Evolutionary conservation across 805 yeast species (phyloP).

Genomic region (Schizosaccharomyces osmophilus): DNA sequence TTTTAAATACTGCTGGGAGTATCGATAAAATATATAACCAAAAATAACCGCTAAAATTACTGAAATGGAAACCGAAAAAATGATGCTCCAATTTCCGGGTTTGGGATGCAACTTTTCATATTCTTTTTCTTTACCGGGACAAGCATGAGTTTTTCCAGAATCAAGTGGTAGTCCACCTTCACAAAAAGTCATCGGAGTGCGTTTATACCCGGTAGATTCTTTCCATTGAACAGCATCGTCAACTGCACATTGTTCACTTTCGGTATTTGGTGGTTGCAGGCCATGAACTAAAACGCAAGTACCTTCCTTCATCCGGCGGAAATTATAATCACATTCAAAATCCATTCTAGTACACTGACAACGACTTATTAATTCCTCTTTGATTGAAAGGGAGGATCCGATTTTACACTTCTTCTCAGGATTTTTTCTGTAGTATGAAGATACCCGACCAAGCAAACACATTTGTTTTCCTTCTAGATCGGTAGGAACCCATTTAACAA

Average conservation of each 20-base stretch:
- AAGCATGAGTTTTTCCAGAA: slow-evolving; percentile 36
- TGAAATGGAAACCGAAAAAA: slow-evolving; percentile 34
- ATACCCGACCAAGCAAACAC: slow-evolving; percentile 52
- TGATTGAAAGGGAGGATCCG: slow-evolving; percentile 33
- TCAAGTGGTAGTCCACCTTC: slow-evolving; percentile 56
- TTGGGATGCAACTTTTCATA: slow-evolving; percentile 30
- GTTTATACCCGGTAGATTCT: slow-evolving; percentile 82
- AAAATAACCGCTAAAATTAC: slow-evolving; percentile 24
- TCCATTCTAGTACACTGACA: slow-evolving; percentile 74
- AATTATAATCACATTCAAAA: slow-evolving; percentile 85
- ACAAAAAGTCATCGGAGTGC: slow-evolving; percentile 66
- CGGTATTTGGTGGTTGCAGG: slow-evolving; percentile 32
- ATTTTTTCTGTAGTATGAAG: slow-evolving; percentile 32
- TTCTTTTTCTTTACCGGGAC: slow-evolving; percentile 67
- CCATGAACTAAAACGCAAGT: slow-evolving; percentile 72
- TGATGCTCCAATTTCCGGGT: slow-evolving; percentile 28
- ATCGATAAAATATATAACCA: slow-evolving; percentile 54
- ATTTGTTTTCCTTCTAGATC: slow-evolving; percentile 18
- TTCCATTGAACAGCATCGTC: slow-evolving; percentile 41
- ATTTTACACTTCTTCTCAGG: slow-evolving; percentile 40
- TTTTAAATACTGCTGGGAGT: slow-evolving; percentile 48
- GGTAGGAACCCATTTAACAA: slow-evolving; percentile 36
- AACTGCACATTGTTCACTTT: slow-evolving; percentile 30
- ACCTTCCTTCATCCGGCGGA: slow-evolving; percentile 42
- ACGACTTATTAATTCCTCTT: slow-evolving; percentile 31